Base-by-base conservation (phyloP, 768 basidiomycete genomes). In the Lactifluus subvellereus region DNA sequence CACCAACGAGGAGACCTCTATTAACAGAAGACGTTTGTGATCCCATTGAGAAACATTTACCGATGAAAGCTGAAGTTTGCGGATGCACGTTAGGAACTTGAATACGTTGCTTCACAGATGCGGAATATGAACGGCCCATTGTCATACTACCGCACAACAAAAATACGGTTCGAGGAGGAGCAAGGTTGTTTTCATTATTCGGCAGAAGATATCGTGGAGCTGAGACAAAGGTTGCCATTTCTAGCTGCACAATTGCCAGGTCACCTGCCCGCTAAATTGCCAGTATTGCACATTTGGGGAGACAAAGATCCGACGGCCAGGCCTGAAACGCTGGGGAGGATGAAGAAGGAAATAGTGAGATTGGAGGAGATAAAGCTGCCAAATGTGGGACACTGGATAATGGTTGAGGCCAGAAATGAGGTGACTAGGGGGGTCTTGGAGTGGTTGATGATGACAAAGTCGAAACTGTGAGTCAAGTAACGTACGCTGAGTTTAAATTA, bases 81-180 rank as follows among this genome's bases (percentile, higher is more conserved):
- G 16, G 32, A 27, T 16, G 30, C 13, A 4, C 4, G 22, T n/a
- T 67, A 87, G 86, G 88, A 89, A 68, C 72, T 82, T 18, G 70
- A 78, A 22, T 81, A 81, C 63, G 85, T 88, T 67, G 27, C 77
- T 16, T 70, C 77, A 5, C 73, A 80, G 60, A 78, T 83, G 20
- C 66, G 73, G 30, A 75, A 78, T 27, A 84, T 92, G 83, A 76
- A 78, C 20, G 88, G 87, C 2, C 87, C 89, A 3, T 72, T 90
- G n/a, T 88, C 87, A 61, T 92, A 89, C 70, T 91, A 91, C 66
- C 82, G 88, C 37, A 89, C 87, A 2, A 71, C 76, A 13, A 77
- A 78, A 62, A 62, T 77, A 62, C 81, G 87, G n/a, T 82, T 80
- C 69, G 82, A 89, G 18, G 90, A 92, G 72, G 87, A 91, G 68